These are phyloP conservation scores for Aegilops sharonensis DNA, from an alignment of 176 grass and related monocot genomes.

Conservation along the genomic window DNA sequence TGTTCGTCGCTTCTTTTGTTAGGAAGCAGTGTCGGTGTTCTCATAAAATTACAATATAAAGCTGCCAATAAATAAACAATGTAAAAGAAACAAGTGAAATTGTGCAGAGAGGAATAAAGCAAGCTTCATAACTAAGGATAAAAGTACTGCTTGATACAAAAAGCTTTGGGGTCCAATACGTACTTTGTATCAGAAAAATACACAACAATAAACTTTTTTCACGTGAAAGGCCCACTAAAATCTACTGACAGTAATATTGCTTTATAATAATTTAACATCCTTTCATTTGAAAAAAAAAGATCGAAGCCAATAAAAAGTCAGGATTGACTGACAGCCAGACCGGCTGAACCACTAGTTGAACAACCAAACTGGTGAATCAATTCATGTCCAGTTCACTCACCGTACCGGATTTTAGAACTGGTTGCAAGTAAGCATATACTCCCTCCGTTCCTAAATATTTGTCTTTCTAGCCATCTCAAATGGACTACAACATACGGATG, in stretches of 20 bases:
- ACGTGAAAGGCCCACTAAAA: slow-evolving; percentile 1
- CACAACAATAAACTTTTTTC: not conserved
- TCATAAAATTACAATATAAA: slow-evolving; percentile 74
- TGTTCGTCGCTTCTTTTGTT: slow-evolving; percentile 87
- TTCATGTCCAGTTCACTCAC: not conserved
- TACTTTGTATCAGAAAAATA: not conserved
- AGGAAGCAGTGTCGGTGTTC: slow-evolving; percentile 80
- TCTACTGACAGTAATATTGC: not conserved
- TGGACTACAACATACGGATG: too few species aligned
- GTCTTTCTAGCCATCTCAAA: too few species aligned
- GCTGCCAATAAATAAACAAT: slow-evolving; percentile 40
- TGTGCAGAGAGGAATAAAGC: not conserved
- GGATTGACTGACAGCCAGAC: not conserved
- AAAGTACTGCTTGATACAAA: slow-evolving; percentile 1
- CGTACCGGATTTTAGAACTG: not conserved
- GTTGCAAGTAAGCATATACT: slow-evolving; percentile 9
- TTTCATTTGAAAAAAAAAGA: not conserved
- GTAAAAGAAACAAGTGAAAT: not conserved
- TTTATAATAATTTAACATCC: not conserved
- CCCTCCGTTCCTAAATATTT: too few species aligned
- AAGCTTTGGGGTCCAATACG: slow-evolving; percentile 2
- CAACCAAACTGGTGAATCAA: not conserved
- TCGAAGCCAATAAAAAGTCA: not conserved
- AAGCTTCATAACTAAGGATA: slow-evolving; percentile 13
- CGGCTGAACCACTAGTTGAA: not conserved